Percentiles rank a stretch among this genome's conserved stretches.
phyloP scores from a whole-genome alignment of 106 monocot species.

The Dendrobium huoshanense region DNA sequence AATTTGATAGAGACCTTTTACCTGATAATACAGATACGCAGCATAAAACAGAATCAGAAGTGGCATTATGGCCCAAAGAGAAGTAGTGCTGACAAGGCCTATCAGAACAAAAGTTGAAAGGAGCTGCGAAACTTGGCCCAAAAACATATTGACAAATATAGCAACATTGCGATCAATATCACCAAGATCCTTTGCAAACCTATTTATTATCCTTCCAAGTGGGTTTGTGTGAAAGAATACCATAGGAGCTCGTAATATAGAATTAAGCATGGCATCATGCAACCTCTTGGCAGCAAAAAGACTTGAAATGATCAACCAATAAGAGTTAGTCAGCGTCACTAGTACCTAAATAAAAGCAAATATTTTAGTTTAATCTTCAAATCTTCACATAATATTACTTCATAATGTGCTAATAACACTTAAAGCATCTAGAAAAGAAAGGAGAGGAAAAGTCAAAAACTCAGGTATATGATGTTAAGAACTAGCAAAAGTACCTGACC shows the following conservation, averaged over 20 bases:
- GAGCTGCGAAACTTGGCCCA: constrained; percentile 87
- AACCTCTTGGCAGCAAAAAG: constrained; percentile 85
- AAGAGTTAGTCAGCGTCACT: constrained; percentile 73
- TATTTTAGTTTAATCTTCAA: not conserved
- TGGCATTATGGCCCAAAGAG: constrained; percentile 99
- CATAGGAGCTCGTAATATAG: constrained; percentile 95
- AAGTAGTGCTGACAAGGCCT: constrained; percentile 87
- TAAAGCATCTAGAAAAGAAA: not conserved
- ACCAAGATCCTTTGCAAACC: constrained; percentile 94
- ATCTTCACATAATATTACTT: not conserved
- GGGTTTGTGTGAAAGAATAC: constrained; percentile 98
- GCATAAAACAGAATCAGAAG: constrained; percentile 96
- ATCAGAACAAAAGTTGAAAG: constrained; percentile 97
- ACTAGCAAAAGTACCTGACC: constrained; percentile 54
- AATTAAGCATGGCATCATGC: constrained; percentile 87
- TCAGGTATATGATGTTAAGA: constrained; percentile 1
- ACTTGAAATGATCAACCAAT: constrained; percentile 89
- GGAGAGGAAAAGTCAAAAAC: not conserved
- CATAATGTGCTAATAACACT: not conserved
- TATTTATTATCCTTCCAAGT: constrained; percentile 89
- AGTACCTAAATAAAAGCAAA: constrained; percentile 45
- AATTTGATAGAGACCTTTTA: constrained; percentile 17
- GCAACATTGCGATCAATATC: constrained; percentile 94
- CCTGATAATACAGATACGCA: constrained; percentile 97
- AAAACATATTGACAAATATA: constrained; percentile 76